Percentiles rank a stretch among this genome's conserved stretches.
phyloP scores from a whole-genome alignment of 129 eudicot species.

The Lactuca sativa region DNA sequence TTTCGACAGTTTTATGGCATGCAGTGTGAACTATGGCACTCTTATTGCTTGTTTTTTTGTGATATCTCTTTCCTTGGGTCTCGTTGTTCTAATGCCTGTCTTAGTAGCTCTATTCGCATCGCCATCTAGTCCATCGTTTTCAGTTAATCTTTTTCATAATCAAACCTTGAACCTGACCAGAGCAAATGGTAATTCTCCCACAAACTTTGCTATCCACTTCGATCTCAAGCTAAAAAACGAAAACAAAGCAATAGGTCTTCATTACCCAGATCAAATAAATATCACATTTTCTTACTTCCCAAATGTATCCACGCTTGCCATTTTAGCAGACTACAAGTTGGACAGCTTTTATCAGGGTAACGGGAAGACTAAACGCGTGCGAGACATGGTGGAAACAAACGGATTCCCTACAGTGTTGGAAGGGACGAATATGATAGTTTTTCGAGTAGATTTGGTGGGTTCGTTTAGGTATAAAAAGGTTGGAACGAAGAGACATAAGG shows the following conservation, averaged over 20 bases:
- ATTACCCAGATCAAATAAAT: constrained; percentile 26
- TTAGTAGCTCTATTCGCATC: constrained; percentile 5
- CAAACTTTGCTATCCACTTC: constrained; percentile 17
- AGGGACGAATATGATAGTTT: constrained; percentile 25
- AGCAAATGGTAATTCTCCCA: neutral
- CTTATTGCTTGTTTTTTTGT: neutral
- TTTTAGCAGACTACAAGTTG: constrained; percentile 16
- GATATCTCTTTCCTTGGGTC: neutral
- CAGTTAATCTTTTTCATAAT: constrained; percentile 24
- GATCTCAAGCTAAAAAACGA: constrained; percentile 22
- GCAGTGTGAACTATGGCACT: neutral
- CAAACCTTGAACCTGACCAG: constrained; percentile 20
- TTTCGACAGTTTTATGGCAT: neutral
- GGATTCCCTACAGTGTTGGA: constrained; percentile 13
- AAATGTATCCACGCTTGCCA: constrained; percentile 27
- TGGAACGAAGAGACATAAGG: constrained; percentile 21
- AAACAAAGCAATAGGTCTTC: constrained; percentile 26
- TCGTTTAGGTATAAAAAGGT: constrained; percentile 20
- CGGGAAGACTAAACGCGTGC: constrained; percentile 28
- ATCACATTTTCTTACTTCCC: constrained; percentile 35
- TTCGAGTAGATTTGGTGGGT: constrained; percentile 32
- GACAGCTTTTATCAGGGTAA: constrained; percentile 34
- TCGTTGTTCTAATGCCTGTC: constrained; percentile 12
- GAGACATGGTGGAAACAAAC: constrained; percentile 23
- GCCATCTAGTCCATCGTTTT: constrained; percentile 15